Base-by-base conservation (phyloP, 176 grass and related monocot species). In the Hordeum marinum region DNA sequence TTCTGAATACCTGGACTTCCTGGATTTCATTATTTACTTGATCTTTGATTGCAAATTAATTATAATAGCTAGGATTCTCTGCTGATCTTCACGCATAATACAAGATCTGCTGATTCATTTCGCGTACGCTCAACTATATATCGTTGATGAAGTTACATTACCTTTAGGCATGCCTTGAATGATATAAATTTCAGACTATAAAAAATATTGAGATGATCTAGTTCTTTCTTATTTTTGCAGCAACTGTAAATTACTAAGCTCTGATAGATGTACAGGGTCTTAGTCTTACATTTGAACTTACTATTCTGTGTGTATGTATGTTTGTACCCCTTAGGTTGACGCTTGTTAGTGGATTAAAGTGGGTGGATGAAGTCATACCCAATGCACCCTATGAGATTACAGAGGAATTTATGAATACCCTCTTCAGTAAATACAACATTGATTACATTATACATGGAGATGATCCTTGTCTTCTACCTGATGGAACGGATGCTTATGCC, bases 401-500 rank as follows among this genome's bases (percentile, higher is more conserved):
- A 3, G 94, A 97, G 73, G 94, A 94, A 83, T 97, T 97, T 68
- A 94, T 97, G 94, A 90, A 91, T 88, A 92, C 87, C 8, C 94
- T 97, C 43, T 97, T 97, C 79, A 97, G 91, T 54, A 97, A 97
- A 69, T 97, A 92, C 79, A 92, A 58, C 72, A 94, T 97, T 69
- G 91, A 97, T 86, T 94, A 94, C 68, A 85, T 97, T 60, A 97
- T 97, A 69, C 94, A 97, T 82, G 94, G 94, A 88, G 94, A 97
- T 86, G 94, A 97, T 88, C 94, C 94, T 79, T 97, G 94, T 85
- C 89, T 94, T 76, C 79, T 97, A 31, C 91, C 94, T 66, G 94
- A 97, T 83, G 94, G 94, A 36, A 91, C 89, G 54, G 94, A 97
- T 86, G 94, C 94, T 58, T 97, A 97, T 88, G 94, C 87, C 0